A percentile compares a stretch with the other conserved stretches of the same genome.
These are phyloP conservation scores for Corylus americana DNA, from an alignment of 306 rosid genomes.

Conservation along the genomic window DNA sequence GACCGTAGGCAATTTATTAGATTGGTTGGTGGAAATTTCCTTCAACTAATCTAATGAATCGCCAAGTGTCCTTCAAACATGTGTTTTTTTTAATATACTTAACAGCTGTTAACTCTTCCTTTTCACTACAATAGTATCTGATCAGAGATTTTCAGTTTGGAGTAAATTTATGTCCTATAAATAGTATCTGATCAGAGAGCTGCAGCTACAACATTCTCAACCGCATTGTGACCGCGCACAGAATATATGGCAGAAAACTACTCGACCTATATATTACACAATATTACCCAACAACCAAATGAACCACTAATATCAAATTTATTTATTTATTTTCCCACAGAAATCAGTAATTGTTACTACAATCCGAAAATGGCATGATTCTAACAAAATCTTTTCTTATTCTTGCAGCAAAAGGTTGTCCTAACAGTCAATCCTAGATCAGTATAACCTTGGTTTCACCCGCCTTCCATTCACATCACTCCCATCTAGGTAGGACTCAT, in stretches of 20 bases:
- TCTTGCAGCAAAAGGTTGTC: not conserved
- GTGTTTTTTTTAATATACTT: no score
- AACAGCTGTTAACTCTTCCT: no score
- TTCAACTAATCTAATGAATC: no score
- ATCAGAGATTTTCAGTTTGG: not conserved
- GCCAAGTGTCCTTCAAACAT: no score
- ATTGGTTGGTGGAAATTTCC: no score
- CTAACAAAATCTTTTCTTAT: conserved; percentile 17
- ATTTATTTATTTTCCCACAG: not conserved
- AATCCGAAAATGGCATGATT: conserved; percentile 20
- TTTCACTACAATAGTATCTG: no score
- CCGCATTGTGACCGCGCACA: not conserved
- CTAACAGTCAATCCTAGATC: conserved; percentile 21
- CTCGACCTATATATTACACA: not conserved
- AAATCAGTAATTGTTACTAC: conserved; percentile 33
- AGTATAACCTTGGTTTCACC: conserved; percentile 68
- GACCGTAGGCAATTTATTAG: no score
- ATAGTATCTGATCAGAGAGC: not conserved
- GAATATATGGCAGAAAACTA: not conserved
- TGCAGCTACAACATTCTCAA: not conserved
- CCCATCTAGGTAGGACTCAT: conserved; percentile 48
- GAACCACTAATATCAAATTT: conserved; percentile 11
- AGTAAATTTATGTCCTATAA: not conserved
- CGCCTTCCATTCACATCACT: conserved; percentile 78
- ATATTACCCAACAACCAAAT: not conserved